Evolutionary conservation across 2,329 filamentous ascomycete species (phyloP).

Genomic region (Remersonia thermophila): DNA sequence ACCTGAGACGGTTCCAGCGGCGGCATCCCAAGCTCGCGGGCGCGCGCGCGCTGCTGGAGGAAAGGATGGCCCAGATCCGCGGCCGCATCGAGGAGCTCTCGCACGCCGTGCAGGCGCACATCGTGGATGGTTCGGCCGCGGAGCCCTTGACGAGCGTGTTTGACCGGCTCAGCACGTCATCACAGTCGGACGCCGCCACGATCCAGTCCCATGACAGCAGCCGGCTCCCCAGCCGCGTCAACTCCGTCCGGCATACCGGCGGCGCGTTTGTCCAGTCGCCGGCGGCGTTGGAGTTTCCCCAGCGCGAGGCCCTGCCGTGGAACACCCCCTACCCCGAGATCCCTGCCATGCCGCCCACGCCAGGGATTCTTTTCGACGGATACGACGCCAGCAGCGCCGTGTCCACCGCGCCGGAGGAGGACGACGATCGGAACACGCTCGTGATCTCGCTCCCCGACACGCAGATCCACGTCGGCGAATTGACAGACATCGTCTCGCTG

Average conservation of each 20-base stretch:
- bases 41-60: constrained; percentile 24
- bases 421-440: constrained; percentile 23
- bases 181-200: constrained; percentile 34
- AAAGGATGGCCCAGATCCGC: constrained; percentile 27
- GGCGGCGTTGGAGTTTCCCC: neutral
- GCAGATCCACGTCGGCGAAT: constrained; percentile 2
- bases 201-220: constrained; percentile 24
- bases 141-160: constrained; percentile 34
- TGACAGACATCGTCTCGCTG: neutral
- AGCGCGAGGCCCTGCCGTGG: neutral
- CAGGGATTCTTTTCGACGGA: constrained; percentile 6
- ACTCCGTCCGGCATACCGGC: constrained; percentile 2
- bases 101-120: constrained; percentile 26
- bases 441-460: constrained; percentile 14
- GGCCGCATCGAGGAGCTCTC: constrained; percentile 32
- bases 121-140: constrained; percentile 24
- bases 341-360: constrained; percentile 17
- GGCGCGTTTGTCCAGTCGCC: constrained; percentile 20
- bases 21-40: constrained; percentile 20
- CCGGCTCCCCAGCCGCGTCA: constrained; percentile 14
- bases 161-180: constrained; percentile 36
- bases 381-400: too few species aligned
- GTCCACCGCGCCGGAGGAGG: constrained; percentile 3
- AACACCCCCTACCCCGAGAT: constrained; percentile 22
- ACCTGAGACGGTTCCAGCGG: constrained; percentile 29